Evolutionary conservation across 495 filamentous ascomycete species (phyloP).

Genomic region (Penicillium robsamsonii): DNA sequence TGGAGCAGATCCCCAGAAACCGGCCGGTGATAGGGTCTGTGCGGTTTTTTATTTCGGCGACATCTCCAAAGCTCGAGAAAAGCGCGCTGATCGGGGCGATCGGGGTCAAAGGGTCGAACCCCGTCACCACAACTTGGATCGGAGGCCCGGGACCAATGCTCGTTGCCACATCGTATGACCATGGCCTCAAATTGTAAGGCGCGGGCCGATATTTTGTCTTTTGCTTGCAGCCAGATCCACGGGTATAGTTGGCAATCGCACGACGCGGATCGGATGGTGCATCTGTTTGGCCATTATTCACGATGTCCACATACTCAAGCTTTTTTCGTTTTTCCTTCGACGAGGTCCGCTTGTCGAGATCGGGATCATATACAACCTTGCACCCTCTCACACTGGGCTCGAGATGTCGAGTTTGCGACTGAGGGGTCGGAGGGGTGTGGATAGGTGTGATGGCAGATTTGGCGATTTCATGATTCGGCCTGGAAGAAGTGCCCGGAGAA

Average conservation of each 20-base stretch:
- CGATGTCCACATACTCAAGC: slow-evolving; percentile 69
- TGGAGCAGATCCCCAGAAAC: slow-evolving; percentile 85
- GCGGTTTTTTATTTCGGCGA: slow-evolving; percentile 83
- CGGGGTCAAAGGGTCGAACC: slow-evolving; percentile 84
- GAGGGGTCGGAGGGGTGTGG: slow-evolving; percentile 49
- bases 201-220: slow-evolving; percentile 70
- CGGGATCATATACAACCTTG: slow-evolving; percentile 73
- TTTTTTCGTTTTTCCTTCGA: slow-evolving; percentile 67
- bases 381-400: slow-evolving; percentile 62
- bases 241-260: slow-evolving; percentile 58
- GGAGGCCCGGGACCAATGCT: slow-evolving; percentile 88
- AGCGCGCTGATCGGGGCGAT: slow-evolving; percentile 74
- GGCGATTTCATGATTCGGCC: slow-evolving; percentile 16
- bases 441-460: slow-evolving; percentile 46
- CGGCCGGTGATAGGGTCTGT: slow-evolving; percentile 90
- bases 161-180: slow-evolving; percentile 71
- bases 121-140: slow-evolving; percentile 83
- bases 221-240: slow-evolving; percentile 59
- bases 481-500: slow-evolving; percentile 14
- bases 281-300: slow-evolving; percentile 60
- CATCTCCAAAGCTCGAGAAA: slow-evolving; percentile 84
- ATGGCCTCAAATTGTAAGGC: slow-evolving; percentile 75
- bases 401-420: slow-evolving; percentile 57
- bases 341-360: slow-evolving; percentile 58
- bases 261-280: slow-evolving; percentile 76